A percentile compares a stretch with the other conserved stretches of the same genome.
Evolutionary conservation across 345 rosid species (phyloP).

Genomic region (Murraya paniculata): DNA sequence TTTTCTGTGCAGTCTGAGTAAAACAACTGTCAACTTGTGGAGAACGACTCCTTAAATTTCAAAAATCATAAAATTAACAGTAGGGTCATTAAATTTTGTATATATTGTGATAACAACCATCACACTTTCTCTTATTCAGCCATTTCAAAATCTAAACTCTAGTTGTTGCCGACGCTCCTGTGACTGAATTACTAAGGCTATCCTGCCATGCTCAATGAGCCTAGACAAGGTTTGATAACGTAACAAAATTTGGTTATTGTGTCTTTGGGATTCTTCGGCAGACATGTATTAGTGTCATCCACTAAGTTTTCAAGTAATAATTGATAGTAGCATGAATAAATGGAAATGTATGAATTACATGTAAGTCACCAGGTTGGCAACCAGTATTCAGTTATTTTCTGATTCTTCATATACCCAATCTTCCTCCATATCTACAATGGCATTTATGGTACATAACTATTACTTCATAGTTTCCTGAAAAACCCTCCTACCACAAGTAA

Average conservation of each 20-base stretch:
- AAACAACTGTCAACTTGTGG: background rate
- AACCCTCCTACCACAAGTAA: background rate
- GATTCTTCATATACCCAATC: slow-evolving; percentile 6
- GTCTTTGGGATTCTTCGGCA: background rate
- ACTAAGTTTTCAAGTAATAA: background rate
- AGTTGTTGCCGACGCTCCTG: background rate
- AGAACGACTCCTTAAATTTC: background rate
- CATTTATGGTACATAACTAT: background rate
- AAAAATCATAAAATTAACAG: background rate
- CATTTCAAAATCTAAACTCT: background rate
- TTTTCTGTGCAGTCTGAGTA: background rate
- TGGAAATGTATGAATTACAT: background rate
- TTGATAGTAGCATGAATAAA: background rate
- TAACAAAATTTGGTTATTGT: background rate
- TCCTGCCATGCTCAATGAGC: background rate
- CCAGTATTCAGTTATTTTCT: background rate
- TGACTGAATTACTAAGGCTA: background rate
- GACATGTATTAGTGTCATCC: background rate
- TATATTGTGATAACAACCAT: background rate
- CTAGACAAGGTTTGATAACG: background rate
- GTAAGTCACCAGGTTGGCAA: slow-evolving; percentile 12
- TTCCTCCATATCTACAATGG: background rate
- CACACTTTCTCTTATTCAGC: background rate
- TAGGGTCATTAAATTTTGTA: background rate
- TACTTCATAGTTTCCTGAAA: slow-evolving; percentile 1